phyloP scores from a whole-genome alignment of 2,329 filamentous ascomycete species.

The Lachnellula cervina region DNA sequence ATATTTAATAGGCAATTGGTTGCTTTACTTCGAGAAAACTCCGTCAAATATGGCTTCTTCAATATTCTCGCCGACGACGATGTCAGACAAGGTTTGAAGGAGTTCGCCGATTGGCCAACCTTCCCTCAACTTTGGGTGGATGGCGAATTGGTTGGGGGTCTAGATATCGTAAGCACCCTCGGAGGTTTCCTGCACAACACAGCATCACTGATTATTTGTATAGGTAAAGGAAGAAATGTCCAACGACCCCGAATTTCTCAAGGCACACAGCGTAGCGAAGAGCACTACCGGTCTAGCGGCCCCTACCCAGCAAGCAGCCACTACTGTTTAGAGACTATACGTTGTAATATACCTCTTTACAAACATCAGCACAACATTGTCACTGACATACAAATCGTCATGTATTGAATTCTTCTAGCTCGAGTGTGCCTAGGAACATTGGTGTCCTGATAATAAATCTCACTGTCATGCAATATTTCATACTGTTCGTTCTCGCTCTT shows the following conservation, averaged over 20 bases:
- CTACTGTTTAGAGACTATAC: not conserved
- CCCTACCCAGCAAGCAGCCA: constrained; percentile 5
- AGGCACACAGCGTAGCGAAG: constrained; percentile 56
- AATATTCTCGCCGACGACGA: constrained; percentile 98
- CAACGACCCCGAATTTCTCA: constrained; percentile 77
- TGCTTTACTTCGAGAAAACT: constrained; percentile 76
- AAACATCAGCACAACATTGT: not conserved
- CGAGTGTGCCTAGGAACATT: no score
- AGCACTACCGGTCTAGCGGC: not conserved
- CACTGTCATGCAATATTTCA: no score
- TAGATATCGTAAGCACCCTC: constrained; percentile 77
- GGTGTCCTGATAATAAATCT: no score
- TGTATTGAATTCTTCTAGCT: no score
- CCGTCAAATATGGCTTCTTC: constrained; percentile 97
- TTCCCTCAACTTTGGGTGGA: constrained; percentile 92
- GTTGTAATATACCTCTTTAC: not conserved
- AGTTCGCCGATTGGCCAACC: constrained; percentile 97
- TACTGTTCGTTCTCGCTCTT: no score
- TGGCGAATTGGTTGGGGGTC: constrained; percentile 83
- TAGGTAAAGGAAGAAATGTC: constrained; percentile 92
- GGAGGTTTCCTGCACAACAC: not conserved
- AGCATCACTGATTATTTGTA: constrained; percentile 4
- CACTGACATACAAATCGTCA: no score
- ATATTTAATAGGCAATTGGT: constrained; percentile 64
- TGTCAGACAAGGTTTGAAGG: constrained; percentile 92